Conservation (phyloP, 768 basidiomycete genomes). For the Hemileccinum impolitum region DNA sequence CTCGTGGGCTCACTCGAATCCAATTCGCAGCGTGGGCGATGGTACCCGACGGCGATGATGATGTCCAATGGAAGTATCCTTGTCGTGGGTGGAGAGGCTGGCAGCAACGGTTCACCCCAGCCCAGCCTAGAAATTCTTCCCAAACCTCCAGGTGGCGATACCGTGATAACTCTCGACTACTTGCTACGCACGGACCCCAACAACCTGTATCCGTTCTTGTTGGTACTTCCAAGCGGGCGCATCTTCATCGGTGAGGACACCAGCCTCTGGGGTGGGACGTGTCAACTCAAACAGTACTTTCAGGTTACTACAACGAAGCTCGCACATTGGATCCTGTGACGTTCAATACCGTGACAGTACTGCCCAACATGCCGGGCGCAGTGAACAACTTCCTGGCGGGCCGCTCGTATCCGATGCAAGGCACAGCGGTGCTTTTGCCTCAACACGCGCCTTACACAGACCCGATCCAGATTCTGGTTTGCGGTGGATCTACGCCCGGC, state of each 20-base stretch:
- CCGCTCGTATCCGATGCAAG: conserved; percentile 76
- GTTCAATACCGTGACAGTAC: conserved; percentile 53
- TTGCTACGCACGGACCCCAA: conserved; percentile 72
- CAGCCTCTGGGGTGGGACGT: neutral
- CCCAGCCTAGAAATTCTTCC: conserved; percentile 74
- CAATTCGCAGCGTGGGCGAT: conserved; percentile 52
- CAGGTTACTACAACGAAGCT: conserved; percentile 80
- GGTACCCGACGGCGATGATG: conserved; percentile 70
- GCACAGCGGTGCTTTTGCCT: conserved; percentile 66
- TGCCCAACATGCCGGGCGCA: conserved; percentile 74
- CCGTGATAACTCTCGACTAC: conserved; percentile 60
- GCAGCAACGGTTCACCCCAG: conserved; percentile 62
- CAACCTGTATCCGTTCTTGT: conserved; percentile 76
- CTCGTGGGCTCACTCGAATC: neutral
- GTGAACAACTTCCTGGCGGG: conserved; percentile 70
- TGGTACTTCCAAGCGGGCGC: conserved; percentile 64
- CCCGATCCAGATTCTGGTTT: conserved; percentile 64
- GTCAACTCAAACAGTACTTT: neutral
- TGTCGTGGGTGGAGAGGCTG: conserved; percentile 71
- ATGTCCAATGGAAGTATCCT: conserved; percentile 72
- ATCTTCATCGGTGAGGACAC: conserved; percentile 61
- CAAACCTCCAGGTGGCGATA: conserved; percentile 59
- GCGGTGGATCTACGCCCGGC: conserved; percentile 69
- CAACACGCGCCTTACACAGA: conserved; percentile 71
- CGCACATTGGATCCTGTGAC: conserved; percentile 66